These are phyloP conservation scores for Nakataea oryzae DNA, from an alignment of 2,329 filamentous ascomycete genomes.

Conservation along the genomic window DNA sequence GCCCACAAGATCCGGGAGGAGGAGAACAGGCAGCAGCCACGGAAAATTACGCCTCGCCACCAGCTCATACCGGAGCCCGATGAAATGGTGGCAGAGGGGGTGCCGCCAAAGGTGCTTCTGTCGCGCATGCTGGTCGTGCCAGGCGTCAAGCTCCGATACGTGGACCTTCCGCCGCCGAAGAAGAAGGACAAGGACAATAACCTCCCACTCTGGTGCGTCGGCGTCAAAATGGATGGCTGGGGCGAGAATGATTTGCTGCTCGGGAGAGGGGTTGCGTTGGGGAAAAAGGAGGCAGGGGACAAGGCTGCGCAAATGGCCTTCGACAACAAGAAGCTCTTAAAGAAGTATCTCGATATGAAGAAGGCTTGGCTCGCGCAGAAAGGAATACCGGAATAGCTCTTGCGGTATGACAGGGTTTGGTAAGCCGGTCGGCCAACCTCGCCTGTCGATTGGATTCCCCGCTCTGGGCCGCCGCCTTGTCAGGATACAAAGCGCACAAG, in stretches of 20 bases:
- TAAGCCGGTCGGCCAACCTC: too few relatives aligned
- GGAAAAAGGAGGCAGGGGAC: constrained; percentile 59
- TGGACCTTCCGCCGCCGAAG: constrained; percentile 40
- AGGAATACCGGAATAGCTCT: neutral
- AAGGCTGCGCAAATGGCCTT: constrained; percentile 56
- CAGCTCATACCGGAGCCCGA: neutral
- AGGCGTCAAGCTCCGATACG: constrained; percentile 51
- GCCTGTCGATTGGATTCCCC: neutral
- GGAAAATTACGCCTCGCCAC: neutral
- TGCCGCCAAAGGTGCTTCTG: constrained; percentile 39
- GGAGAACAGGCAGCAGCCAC: constrained; percentile 13
- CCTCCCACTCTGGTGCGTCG: constrained; percentile 50
- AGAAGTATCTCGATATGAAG: constrained; percentile 37
- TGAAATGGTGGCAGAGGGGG: neutral
- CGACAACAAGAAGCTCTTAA: constrained; percentile 54
- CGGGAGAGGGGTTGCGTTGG: constrained; percentile 51
- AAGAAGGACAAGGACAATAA: constrained; percentile 43
- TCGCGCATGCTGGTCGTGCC: constrained; percentile 40
- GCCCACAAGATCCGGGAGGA: constrained; percentile 38
- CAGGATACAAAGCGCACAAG: neutral
- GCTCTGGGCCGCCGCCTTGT: neutral
- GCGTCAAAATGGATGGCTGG: constrained; percentile 56
- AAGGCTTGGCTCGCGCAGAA: constrained; percentile 16
- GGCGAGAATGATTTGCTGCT: constrained; percentile 49
- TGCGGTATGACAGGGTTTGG: too few relatives aligned